These are phyloP conservation scores for Cairneyella variabilis DNA, from an alignment of 495 filamentous ascomycete species.

Conservation along the genomic window DNA sequence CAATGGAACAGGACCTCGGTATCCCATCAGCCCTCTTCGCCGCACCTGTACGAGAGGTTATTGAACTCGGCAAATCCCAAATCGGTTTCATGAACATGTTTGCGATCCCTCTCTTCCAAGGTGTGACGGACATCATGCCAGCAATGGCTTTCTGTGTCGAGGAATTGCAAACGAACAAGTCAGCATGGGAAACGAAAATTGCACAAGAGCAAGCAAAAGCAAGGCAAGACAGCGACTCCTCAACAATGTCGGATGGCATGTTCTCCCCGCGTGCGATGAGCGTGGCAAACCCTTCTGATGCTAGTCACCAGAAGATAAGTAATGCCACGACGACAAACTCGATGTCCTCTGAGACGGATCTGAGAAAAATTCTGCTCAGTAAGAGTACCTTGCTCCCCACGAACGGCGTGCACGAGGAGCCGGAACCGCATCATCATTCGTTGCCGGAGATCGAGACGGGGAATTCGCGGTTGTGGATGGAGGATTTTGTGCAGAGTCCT, in stretches of 20 bases:
- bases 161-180: conserved; percentile 72
- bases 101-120: conserved; percentile 84
- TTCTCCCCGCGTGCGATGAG: conserved; percentile 38
- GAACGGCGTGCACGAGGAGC: conserved; percentile 16
- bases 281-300: conserved; percentile 28
- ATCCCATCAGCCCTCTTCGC: conserved; percentile 85
- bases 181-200: conserved; percentile 66
- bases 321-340: conserved; percentile 12
- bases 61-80: conserved; percentile 83
- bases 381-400: conserved; percentile 15
- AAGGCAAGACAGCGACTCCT: conserved; percentile 27
- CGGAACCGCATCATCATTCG: conserved; percentile 3
- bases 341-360: conserved; percentile 8
- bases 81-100: conserved; percentile 96
- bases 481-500: conserved; percentile 8
- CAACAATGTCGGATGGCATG: conserved; percentile 28
- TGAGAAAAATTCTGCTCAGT: conserved; percentile 15
- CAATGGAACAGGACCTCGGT: conserved; percentile 83
- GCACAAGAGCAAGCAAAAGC: conserved; percentile 43
- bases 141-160: conserved; percentile 76
- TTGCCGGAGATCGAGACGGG: conserved; percentile 10
- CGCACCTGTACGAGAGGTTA: conserved; percentile 74
- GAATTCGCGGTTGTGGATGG: not conserved
- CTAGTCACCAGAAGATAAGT: conserved; percentile 26
- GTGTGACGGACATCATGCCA: conserved; percentile 77